phyloP scores from a whole-genome alignment of 2,329 filamentous ascomycete genomes.

The Helotiales sp. region DNA sequence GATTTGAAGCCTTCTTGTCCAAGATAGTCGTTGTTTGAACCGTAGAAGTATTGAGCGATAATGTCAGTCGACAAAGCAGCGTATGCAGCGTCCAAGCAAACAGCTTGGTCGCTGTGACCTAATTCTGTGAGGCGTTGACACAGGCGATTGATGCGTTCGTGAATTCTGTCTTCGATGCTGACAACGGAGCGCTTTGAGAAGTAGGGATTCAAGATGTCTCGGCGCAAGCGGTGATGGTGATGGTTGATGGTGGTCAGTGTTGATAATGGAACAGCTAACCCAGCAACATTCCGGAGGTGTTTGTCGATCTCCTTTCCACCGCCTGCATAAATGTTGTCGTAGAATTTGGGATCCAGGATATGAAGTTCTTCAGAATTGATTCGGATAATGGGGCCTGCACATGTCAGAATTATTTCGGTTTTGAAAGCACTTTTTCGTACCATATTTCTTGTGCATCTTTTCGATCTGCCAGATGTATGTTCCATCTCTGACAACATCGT shows the following conservation, averaged over 20 bases:
- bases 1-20: no score
- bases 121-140: no score
- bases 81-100: no score
- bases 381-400: constrained; percentile 28
- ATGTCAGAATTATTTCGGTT: neutral
- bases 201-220: constrained; percentile 16
- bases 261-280: constrained; percentile 5
- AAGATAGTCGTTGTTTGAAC: no score
- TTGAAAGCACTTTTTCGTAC: neutral
- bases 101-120: no score
- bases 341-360: constrained; percentile 28
- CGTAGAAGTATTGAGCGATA: no score
- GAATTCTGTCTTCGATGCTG: neutral
- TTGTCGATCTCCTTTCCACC: constrained; percentile 12
- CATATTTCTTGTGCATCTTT: neutral
- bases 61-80: no score
- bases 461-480: neutral
- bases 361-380: constrained; percentile 32
- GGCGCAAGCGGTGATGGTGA: constrained; percentile 17
- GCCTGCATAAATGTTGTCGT: constrained; percentile 24
- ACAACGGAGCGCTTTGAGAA: constrained; percentile 15
- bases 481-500: neutral
- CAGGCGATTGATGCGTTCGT: no score
- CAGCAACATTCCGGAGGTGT: constrained; percentile 3
- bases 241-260: constrained; percentile 10